Evolutionary conservation across 805 yeast genomes (phyloP).

Genomic region (Yamadazyma olivae): DNA sequence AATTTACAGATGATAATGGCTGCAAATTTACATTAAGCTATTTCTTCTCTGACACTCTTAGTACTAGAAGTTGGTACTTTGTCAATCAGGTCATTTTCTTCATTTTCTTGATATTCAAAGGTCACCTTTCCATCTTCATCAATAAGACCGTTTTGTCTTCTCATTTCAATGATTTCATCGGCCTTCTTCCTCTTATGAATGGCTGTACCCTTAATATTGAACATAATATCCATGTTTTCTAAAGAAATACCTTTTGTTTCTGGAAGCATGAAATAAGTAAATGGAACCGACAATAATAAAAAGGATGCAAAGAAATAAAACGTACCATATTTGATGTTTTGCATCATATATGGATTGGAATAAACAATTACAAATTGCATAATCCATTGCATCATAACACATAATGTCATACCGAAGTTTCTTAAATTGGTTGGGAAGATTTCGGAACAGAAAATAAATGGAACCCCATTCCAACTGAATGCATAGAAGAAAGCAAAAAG

Average conservation of each 20-base stretch:
- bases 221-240: conserved; percentile 2
- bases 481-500: conserved; percentile 4
- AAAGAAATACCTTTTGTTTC: conserved; percentile 7
- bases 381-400: conserved; percentile 6
- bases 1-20: too few relatives aligned
- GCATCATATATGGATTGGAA: conserved; percentile 8
- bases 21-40: too few relatives aligned
- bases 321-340: conserved; percentile 10
- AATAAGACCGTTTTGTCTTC: conserved; percentile 1
- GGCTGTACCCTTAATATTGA: conserved; percentile 2
- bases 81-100: conserved; percentile 6
- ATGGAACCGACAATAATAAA: conserved; percentile 1
- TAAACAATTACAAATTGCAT: conserved; percentile 8
- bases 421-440: conserved; percentile 6
- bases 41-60: conserved; percentile 1
- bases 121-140: not conserved
- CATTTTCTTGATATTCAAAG: not conserved
- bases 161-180: conserved; percentile 6
- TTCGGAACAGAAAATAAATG: conserved; percentile 7
- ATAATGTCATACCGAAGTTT: conserved; percentile 6
- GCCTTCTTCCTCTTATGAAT: conserved; percentile 6
- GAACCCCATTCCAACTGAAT: conserved; percentile 8
- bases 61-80: conserved; percentile 6
- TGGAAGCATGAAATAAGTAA: conserved; percentile 1
- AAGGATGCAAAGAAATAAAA: conserved; percentile 6